Evolutionary conservation across 2,329 filamentous ascomycete species (phyloP).

Genomic region (Parafenestella ontariensis): DNA sequence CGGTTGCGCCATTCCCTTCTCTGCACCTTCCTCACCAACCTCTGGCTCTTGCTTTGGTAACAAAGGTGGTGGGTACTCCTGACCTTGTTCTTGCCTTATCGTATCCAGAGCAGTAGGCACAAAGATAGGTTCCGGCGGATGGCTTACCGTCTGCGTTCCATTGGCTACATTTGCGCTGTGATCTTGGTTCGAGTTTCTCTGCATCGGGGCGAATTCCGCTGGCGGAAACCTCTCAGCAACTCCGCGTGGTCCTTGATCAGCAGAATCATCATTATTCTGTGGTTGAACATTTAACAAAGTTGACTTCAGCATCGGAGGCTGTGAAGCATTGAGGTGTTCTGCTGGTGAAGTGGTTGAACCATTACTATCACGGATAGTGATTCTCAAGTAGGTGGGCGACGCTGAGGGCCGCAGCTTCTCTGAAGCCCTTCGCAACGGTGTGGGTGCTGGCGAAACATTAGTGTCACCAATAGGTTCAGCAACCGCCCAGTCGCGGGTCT

Average conservation of each 20-base stretch:
- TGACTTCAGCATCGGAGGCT: no score
- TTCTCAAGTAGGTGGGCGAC: no score
- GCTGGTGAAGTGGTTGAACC: no score
- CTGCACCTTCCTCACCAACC: neutral
- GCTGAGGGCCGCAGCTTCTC: neutral
- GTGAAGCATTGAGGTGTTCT: no score
- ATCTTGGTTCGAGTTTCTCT: neutral
- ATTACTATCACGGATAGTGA: no score
- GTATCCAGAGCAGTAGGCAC: neutral
- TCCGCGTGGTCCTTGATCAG: no score
- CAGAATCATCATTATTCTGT: no score
- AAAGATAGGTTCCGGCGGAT: neutral
- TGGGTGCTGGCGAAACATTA: slow-evolving; percentile 22
- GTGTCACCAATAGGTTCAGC: no score
- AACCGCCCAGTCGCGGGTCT: no score
- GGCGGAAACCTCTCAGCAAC: neutral
- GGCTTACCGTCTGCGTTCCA: neutral
- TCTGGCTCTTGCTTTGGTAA: slow-evolving; percentile 1
- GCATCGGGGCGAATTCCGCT: neutral
- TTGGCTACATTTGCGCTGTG: neutral
- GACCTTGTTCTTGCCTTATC: neutral
- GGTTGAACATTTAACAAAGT: no score
- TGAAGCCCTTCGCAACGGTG: slow-evolving; percentile 22
- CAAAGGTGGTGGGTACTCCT: neutral
- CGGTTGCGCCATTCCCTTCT: neutral